Conservation (phyloP, 768 basidiomycete species). For the Pisolithus orientalis region DNA sequence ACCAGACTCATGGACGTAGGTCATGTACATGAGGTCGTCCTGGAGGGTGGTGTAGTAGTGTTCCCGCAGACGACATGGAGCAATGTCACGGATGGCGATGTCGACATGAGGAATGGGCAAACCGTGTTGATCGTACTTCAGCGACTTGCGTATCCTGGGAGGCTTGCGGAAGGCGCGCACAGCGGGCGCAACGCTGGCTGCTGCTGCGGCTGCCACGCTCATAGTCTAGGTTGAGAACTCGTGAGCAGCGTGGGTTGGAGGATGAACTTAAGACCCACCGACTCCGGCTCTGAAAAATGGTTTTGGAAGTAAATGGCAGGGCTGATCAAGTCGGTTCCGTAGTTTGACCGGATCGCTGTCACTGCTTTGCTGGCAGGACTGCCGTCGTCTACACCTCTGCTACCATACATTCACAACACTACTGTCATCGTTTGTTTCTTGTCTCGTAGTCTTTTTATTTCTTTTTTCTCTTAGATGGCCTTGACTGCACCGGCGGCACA, state of each 20-base stretch:
- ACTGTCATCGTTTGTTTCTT: not conserved
- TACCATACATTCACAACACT: not conserved
- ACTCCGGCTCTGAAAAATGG: no score
- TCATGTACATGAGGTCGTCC: conserved; percentile 92
- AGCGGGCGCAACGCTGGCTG: conserved; percentile 15
- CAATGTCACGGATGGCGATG: conserved; percentile 61
- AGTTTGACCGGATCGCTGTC: no score
- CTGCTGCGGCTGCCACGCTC: conserved; percentile 10
- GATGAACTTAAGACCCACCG: no score
- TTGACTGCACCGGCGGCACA: conserved; percentile 35
- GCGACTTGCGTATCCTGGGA: conserved; percentile 38
- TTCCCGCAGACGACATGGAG: conserved; percentile 65
- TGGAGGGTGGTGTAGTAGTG: conserved; percentile 82
- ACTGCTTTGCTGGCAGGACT: no score
- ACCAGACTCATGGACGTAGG: conserved; percentile 71
- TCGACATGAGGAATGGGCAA: conserved; percentile 71
- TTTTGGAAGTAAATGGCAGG: no score
- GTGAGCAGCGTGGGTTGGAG: no score
- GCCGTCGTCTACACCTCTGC: no score
- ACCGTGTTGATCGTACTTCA: conserved; percentile 45
- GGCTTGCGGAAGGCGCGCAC: conserved; percentile 48
- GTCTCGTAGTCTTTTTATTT: conserved; percentile 2
- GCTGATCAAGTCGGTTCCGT: no score
- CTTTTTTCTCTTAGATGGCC: conserved; percentile 29
- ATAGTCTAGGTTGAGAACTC: not conserved